Base-by-base conservation (phyloP, 768 basidiomycete species). In the Rhizopogon vesiculosus region DNA sequence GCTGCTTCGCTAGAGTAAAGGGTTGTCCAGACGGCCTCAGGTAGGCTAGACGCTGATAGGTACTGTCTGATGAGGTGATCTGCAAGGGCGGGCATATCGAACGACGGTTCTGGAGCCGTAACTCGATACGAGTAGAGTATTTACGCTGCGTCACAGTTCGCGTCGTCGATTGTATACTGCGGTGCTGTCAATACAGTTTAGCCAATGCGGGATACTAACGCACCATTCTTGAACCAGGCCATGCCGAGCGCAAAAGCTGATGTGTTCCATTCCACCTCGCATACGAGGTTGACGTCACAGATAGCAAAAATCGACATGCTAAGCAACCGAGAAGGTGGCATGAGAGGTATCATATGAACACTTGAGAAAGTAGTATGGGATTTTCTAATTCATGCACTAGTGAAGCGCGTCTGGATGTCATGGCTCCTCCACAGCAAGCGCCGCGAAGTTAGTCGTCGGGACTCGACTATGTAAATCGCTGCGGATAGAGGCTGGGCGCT, bases 21-120 rank as follows among this genome's bases (percentile, higher is more conserved):
- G 7, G 60, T 59, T 2, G 25, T 59, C 71, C 71, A 73, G 8
- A 76, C 69, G n/a, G n/a, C n/a, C n/a, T n/a, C n/a, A n/a, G n/a
- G n/a, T n/a, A n/a, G n/a, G n/a, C n/a, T n/a, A n/a, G n/a, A n/a
- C n/a, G n/a, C n/a, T n/a, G n/a, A n/a, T n/a, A n/a, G n/a, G n/a
- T n/a, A n/a, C 52, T 12, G 13, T 19, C n/a, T 28, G 59, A 55
- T 48, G 52, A 49, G 22, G 3, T 22, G 22, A 22, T 22, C 22
- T 22, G 22, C 22, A 22, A 22, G 35, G 48, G 16, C 50, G 43
- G 59, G 29, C 67, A 70, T 70, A 15, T 18, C 33, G 13, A 12
- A 18, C 28, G 8, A 46, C 16, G 5, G 33, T 42, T 42, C 42
- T 10, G 19, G 13, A 5, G n/a, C 5, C 7, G 3, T 6, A 46